phyloP scores from a whole-genome alignment of 1,284 basidiomycete species.

The Microbotryum scabiosae region DNA sequence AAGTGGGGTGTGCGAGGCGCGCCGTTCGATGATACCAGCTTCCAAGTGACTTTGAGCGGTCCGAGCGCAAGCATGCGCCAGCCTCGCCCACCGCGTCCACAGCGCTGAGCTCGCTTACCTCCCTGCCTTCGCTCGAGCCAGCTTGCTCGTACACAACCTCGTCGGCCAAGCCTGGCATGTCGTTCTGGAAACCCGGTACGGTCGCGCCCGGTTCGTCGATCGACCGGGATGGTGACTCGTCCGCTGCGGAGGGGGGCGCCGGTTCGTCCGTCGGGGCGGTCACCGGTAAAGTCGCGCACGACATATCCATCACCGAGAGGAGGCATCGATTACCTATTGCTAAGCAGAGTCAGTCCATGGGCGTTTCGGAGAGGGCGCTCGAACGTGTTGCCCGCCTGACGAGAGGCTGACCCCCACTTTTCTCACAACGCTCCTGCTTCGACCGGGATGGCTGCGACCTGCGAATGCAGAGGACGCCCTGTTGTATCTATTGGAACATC shows the following conservation, averaged over 20 bases:
- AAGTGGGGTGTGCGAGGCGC: background rate
- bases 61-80: no score
- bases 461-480: slow-evolving; percentile 66
- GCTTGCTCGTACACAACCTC: no score
- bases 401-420: no score
- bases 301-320: slow-evolving; percentile 60
- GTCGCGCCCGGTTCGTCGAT: slow-evolving; percentile 60
- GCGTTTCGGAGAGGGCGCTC: no score
- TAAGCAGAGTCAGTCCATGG: slow-evolving; percentile 64
- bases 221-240: slow-evolving; percentile 69
- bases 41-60: no score
- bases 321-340: slow-evolving; percentile 75
- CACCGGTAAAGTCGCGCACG: slow-evolving; percentile 49
- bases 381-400: no score
- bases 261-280: slow-evolving; percentile 51
- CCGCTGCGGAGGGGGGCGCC: slow-evolving; percentile 43
- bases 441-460: no score
- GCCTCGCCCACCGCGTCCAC: no score
- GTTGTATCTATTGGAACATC: slow-evolving; percentile 71
- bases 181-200: slow-evolving; percentile 58
- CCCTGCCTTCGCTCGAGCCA: no score
- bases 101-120: no score
- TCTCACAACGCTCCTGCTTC: no score
- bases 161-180: slow-evolving; percentile 14
- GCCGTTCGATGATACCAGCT: no score